Base-by-base conservation (phyloP, 306 rosid genomes). In the Glycine latifolia region DNA sequence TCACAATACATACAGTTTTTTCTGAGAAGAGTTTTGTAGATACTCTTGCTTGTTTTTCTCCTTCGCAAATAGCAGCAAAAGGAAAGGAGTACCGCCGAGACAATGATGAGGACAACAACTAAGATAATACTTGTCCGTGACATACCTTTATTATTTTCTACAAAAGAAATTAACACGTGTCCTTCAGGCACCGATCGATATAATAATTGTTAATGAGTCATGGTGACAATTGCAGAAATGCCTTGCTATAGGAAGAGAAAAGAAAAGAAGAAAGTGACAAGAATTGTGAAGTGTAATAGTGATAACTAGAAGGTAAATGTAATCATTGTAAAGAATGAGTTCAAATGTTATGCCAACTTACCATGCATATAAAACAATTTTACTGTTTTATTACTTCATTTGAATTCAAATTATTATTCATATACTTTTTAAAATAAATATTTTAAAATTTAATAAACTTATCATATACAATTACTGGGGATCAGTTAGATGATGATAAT, bases 151-250 rank as follows among this genome's bases (percentile, higher is more conserved):
- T 50, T 6, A 15, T 80, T 80, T 50, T 2, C 79, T 80, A 53
- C 78, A 59, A 35, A 61, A 8, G 10, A 48, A 15, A 59, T 49
- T 5, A 71, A 80, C 62, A 69, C 2, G 6, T 49, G 76, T 16
- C 55, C 10, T 43, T 16, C 10, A 67, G 41, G 4, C 39, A 35
- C 39, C 39, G 39, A 35, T 0, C 7, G 0, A 3, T 7, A 66
- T 4, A 41, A 7, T n/a, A 66, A 12, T 39, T 12, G 39, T 43
- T 43, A 43, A 41, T 2, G 15, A 11, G 4, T 56, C 5, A 17
- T 58, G 65, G 17, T 58, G 9, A 58, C 37, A 2, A 8, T 8
- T 2, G 12, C 7, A 56, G 10, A 56, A 56, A 56, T 56, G 63
- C 33, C 17, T 53, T 53, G 46, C 39, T 35, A 35, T 35, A 35